Evolutionary conservation across 192 early-diverging fungal species (phyloP), one percentile per base, ranked within the genome.

Genomic region (Linnemannia hyalina): DNA sequence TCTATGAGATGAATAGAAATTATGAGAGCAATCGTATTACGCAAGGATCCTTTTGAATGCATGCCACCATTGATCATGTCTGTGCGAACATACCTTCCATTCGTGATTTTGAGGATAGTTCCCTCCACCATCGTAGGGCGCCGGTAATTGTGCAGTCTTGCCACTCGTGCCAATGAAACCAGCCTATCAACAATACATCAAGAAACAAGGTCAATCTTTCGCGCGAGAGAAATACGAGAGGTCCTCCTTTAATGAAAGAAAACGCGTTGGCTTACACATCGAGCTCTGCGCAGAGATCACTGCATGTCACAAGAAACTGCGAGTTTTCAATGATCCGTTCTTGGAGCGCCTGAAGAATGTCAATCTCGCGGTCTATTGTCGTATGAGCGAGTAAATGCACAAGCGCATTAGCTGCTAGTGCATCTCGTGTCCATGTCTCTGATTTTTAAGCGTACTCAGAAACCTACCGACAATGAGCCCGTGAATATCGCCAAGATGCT

Each of bases 401-500:
- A 9, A 26, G 44, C 2, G 18, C 0, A 3, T 52, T 52, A 18
- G 18, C 18, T 20, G 18, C 1, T 6, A 18, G 49, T 20, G 18
- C 18, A 6, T 52, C 0, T 52, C 18, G 15, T 16, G 4, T 22
- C 20, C 41, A 42, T 13, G 13, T 57, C 22, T 4, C 29, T 42
- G n/a, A 35, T n/a, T 26, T 20, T 52, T 16, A 20, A 23, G 44
- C 44, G 44, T 13, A 9, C 2, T 46, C 13, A 15, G 0, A 36
- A 40, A 8, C 90, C 75, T 89, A 91, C 94, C 93, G 36, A 95
- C 93, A 76, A 98, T 95, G 44, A 95, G 88, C 5, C 93, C 94
- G 81, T 96, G 96, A 22, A 99, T 93, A 73, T 99, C 97, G 6
- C 97, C 97, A 11, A 97, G 82, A 22, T 89, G 89, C 63, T 93